These are phyloP conservation scores for Chenopodium berlandieri DNA, from an alignment of 148 eudicot genomes.

Conservation along the genomic window DNA sequence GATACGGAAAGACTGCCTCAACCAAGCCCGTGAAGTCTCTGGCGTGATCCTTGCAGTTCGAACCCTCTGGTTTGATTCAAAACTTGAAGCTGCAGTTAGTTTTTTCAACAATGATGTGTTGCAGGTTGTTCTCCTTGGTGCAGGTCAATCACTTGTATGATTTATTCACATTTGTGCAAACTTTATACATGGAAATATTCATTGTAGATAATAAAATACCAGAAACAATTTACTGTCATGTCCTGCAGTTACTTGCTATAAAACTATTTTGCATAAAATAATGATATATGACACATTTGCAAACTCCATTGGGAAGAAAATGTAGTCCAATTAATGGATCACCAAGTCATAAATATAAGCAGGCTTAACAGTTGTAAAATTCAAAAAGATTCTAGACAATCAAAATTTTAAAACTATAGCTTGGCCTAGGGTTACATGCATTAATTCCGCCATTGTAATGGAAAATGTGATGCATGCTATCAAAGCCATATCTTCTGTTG, in stretches of 20 bases:
- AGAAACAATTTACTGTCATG: neutral
- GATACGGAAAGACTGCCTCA: conserved; percentile 64
- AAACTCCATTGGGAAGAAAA: neutral
- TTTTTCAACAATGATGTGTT: conserved; percentile 52
- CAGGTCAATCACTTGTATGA: conserved; percentile 52
- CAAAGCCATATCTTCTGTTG: neutral
- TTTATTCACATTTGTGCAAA: neutral
- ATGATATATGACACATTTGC: neutral
- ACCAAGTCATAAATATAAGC: neutral
- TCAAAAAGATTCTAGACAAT: neutral
- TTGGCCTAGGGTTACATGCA: neutral
- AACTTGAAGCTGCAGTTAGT: conserved; percentile 67
- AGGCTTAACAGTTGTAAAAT: neutral
- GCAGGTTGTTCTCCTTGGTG: conserved; percentile 86
- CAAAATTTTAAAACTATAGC: neutral
- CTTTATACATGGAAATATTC: neutral
- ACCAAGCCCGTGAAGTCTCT: conserved; percentile 68
- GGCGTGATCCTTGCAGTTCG: conserved; percentile 94
- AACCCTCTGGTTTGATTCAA: conserved; percentile 86
- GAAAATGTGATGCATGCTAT: neutral
- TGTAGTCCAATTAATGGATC: neutral
- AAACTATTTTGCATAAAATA: neutral
- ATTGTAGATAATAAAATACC: neutral
- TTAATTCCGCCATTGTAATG: too few species aligned
- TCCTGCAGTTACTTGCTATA: neutral